Percentiles rank a stretch among this genome's conserved stretches.
Conservation (phyloP, 768 basidiomycete genomes). For the button mushroom (Agaricus bisporus) region DNA sequence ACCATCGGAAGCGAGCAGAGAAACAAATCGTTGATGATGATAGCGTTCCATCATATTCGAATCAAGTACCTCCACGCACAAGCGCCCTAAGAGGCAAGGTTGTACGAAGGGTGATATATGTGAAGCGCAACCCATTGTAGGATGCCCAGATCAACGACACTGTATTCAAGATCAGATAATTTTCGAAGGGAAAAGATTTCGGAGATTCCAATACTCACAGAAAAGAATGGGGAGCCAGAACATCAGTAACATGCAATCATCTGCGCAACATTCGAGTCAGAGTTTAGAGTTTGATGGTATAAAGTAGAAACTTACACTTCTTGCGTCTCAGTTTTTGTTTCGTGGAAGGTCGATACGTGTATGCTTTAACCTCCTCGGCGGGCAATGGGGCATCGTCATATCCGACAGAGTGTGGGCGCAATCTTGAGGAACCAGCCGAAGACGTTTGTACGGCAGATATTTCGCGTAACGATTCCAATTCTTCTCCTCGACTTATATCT, state of each 20-base stretch:
- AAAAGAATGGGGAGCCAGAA: conserved; percentile 87
- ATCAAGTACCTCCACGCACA: conserved; percentile 27
- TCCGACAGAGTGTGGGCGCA: conserved; percentile 29
- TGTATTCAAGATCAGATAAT: conserved; percentile 15
- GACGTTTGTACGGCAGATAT: conserved; percentile 3
- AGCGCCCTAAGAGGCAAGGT: conserved; percentile 39
- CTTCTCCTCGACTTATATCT: conserved; percentile 3
- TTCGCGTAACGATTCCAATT: conserved; percentile 13
- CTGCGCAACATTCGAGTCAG: conserved; percentile 29
- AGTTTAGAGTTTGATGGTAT: neutral
- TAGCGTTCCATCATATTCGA: conserved; percentile 10
- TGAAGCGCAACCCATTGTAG: conserved; percentile 47
- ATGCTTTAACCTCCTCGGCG: conserved; percentile 65
- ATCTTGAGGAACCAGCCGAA: conserved; percentile 18
- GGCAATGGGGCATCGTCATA: conserved; percentile 47
- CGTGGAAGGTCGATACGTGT: conserved; percentile 52
- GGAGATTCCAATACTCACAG: conserved; percentile 40
- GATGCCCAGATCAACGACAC: conserved; percentile 61
- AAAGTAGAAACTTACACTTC: conserved; percentile 50
- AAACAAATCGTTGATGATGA: neutral
- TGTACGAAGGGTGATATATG: conserved; percentile 42
- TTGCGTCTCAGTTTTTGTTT: conserved; percentile 45
- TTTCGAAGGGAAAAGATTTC: too few species aligned
- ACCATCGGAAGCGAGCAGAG: conserved; percentile 6
- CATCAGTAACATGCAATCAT: conserved; percentile 77